Conservation (phyloP, 306 rosid species). For the Benincasa hispida region DNA sequence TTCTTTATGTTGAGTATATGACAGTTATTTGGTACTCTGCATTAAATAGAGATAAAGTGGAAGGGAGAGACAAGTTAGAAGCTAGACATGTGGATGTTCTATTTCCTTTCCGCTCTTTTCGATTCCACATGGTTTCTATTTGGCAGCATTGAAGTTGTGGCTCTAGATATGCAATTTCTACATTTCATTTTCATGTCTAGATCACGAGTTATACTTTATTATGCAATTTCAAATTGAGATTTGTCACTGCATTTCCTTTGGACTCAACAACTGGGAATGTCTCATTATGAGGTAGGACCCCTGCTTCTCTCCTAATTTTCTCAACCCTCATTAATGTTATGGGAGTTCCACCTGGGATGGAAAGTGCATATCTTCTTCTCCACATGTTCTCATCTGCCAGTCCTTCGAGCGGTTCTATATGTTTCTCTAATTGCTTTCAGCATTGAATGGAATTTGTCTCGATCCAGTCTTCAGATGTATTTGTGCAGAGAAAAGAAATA, state of each 20-base stretch:
- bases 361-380: background rate
- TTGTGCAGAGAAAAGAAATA: background rate
- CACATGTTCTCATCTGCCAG: background rate
- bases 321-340: background rate
- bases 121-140: conserved; percentile 2
- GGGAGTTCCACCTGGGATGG: background rate
- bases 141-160: conserved; percentile 1
- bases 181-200: background rate
- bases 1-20: background rate
- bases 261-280: background rate
- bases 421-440: background rate
- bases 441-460: background rate
- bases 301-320: background rate
- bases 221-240: background rate
- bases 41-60: background rate
- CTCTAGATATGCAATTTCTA: background rate
- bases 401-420: background rate
- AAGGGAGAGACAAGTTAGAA: background rate
- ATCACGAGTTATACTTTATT: background rate
- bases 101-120: background rate
- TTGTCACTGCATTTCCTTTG: background rate
- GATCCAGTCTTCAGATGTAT: background rate
- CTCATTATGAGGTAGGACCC: conserved; percentile 5
- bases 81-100: background rate
- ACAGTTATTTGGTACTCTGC: background rate